Evolutionary conservation across 768 basidiomycete species (phyloP), one percentile per base, ranked within the genome.

Genomic region (Glaciozyma martinii): DNA sequence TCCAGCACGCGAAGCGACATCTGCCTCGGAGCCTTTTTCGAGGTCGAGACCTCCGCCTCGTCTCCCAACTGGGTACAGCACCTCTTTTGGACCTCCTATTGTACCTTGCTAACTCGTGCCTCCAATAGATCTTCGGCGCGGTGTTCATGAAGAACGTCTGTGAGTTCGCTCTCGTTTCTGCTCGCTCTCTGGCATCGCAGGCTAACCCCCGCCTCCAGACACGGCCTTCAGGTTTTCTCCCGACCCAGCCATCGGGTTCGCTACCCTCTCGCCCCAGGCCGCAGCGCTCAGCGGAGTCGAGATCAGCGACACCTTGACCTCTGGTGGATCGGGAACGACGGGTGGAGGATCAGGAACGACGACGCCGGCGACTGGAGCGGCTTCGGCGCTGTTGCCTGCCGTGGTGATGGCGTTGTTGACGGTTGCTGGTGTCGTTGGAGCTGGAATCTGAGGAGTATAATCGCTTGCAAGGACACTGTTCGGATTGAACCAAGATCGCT

Each of bases 11-110:
- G 23, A n/a, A 42, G 56, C 56, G 9, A 29, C 25, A 27, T 40
- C 42, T 97, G 94, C 72, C 78, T 92, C 49, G 93, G 93, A 43
- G 85, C 88, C 0, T 85, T 97, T 78, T 97, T 94, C 72, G 80
- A 79, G 61, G 78, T 90, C 58, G 81, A 60, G 54, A 57, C 56
- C 29, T 25, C 37, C 1, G 6, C 40, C 18, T 3, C 6, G 3
- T 54, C 53, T 18, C 49, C 49, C n/a, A 27, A 50, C 23, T 50
- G 49, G 49, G 27, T 19, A 21, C 21, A 8, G 46, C 21, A 3
- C n/a, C 21, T 47, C 46, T 6, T 15, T 19, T 47, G 21, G 3
- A 12, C 16, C 8, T 6, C 46, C 16, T 7, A 8, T 1, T 16
- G 8, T 19, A 23, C 21, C 21, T 23, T 23, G 19, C 19, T n/a